Base-by-base conservation (phyloP, 148 eudicot species). In the Spergularia marina region DNA sequence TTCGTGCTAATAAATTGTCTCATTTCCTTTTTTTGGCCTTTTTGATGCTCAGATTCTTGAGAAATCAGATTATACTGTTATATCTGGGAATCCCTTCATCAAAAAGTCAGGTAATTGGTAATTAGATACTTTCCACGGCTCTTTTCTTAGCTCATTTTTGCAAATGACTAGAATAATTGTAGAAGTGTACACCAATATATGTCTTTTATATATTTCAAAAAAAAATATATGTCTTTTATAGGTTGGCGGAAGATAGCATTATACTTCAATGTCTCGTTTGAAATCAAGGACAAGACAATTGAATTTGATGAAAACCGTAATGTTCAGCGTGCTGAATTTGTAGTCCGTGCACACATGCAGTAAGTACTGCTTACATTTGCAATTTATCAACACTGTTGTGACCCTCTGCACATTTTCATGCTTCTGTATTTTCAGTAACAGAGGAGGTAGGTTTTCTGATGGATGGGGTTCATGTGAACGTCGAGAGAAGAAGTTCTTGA, bases 211-310 rank as follows among this genome's bases (percentile, higher is more conserved):
- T n/a, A n/a, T n/a, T n/a, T n/a, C n/a, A n/a, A n/a, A n/a, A n/a
- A n/a, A n/a, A n/a, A 58, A 18, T 72, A 12, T 53, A 55, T 69
- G 30, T 72, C 49, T 7, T 79, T 34, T 15, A 49, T 77, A 94
- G 98, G 98, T 77, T 94, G 98, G 98, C 85, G 98, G 86, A 94
- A 94, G 91, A 91, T 94, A 74, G 92, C 98, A 52, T 91, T 87
- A 71, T 94, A 90, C 84, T 94, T 94, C 87, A 94, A 94, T 71
- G 74, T 94, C 39, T 91, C 97, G 23, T 91, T 85, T 81, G 98
- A 94, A 75, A 94, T 94, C 75, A 94, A 86, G 82, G 97, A 94
- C 78, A 94, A 90, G 88, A 89, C 81, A 47, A 90, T 94, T 80
- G 96, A 91, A 78, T 94, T 87, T 85, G 97, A 94, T 81, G 98